phyloP scores from a whole-genome alignment of 164 flowering plant genomes.

The Santalum album region DNA sequence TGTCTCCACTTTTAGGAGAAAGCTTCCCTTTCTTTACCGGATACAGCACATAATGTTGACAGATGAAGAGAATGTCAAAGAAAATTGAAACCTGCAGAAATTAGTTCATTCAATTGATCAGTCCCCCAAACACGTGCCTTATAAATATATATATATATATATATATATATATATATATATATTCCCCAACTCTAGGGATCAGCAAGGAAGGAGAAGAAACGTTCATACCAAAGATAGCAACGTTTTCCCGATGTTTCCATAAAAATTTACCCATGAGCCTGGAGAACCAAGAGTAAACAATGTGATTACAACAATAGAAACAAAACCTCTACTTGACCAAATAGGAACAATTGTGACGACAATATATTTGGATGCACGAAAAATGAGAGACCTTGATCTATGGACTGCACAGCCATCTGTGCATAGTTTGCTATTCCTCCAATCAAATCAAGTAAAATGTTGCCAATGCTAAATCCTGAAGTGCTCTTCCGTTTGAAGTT shows the following conservation, averaged over 20 bases:
- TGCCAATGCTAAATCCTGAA: conserved; percentile 89
- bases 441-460: conserved; percentile 72
- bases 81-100: conserved; percentile 55
- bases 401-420: conserved; percentile 84
- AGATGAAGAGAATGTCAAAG: conserved; percentile 76
- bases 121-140: too few species aligned
- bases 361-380: neutral
- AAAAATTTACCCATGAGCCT: conserved; percentile 85
- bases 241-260: conserved; percentile 83
- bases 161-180: too few species aligned
- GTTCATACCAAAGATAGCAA: conserved; percentile 73
- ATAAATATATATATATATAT: too few species aligned
- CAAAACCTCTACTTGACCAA: too few species aligned
- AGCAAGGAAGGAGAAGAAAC: neutral
- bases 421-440: conserved; percentile 74
- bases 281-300: conserved; percentile 10
- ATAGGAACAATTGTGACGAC: too few species aligned
- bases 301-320: neutral
- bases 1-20: conserved; percentile 8
- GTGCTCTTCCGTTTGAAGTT: conserved; percentile 86
- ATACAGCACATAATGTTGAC: conserved; percentile 79
- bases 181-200: too few species aligned
- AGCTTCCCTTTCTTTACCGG: conserved; percentile 24
- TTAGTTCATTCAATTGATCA: neutral
- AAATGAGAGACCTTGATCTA: conserved; percentile 65